Base-by-base conservation (phyloP, 192 early-diverging fungal genomes). In the Chytriomyces confervae region DNA sequence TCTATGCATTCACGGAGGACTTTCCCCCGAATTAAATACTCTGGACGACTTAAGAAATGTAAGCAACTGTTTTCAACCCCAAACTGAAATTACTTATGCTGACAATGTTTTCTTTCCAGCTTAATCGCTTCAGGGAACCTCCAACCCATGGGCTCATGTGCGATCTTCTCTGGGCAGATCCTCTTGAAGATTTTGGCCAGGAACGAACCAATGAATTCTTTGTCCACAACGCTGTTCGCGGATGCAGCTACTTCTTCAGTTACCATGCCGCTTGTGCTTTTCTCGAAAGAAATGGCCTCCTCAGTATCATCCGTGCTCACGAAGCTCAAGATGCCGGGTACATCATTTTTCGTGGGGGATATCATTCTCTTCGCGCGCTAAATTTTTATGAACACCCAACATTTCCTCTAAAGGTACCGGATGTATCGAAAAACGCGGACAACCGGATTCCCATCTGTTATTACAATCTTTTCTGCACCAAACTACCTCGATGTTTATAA, bases 401-500 rank as follows among this genome's bases (percentile, higher is more conserved):
- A 2, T 47, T 48, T n/a, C 8, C 67, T 11, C 9, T 16, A 69
- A 47, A 89, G 88, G 77, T 94, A 95, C 76, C 92, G 94, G 71
- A 98, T 98, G 97, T 98, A 98, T 82, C 89, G 93, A 60, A 97
- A 96, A 79, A 99, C 92, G 62, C 90, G 91, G 76, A 90, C 95
- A 9, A 97, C 95, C 6, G 94, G 94, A 5, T 98, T 98, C 77
- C 97, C 97, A 13, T 93, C 95, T 7, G 95, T 98, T 5, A 98
- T 98, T 83, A 98, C 97, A 9, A 95, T 98, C 62, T 98, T 98
- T 77, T 97, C 95, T 23, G 97, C 97, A 60, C 97, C 97, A 49
- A 98, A 98, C 83, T 98, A 98, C 81, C 87, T 98, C 46, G 97
- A 97, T 80, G 93, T 97, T 11, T 98, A 98, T 84, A 97, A 97